Base-by-base conservation (phyloP, 345 rosid species). In the Balakata baccata region DNA sequence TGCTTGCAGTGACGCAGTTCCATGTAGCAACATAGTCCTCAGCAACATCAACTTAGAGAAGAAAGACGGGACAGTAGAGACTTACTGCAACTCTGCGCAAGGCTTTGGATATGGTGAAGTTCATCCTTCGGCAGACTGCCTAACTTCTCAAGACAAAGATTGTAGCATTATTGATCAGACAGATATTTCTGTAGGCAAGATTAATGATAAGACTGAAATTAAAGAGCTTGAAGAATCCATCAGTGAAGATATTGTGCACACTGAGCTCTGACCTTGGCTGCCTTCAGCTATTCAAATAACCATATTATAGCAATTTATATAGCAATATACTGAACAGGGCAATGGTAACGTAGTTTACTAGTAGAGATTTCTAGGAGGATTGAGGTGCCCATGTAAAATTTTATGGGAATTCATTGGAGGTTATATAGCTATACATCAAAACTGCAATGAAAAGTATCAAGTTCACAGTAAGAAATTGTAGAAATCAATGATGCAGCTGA, bases 51-150 rank as follows among this genome's bases (percentile, higher is more conserved):
- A 96, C 84, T 76, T 96, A 50, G 97, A 96, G 80, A 89, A 75
- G 56, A 81, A 83, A 66, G 92, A 92, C 57, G 96, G 92, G 16
- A 76, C 83, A 8, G 98, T 82, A 0, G 98, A 93, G 89, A 89
- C 99, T 12, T 96, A 86, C 75, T 96, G 99, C 85, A 81, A 96
- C 81, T 89, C 98, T 0, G 99, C 96, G 0, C 85, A 88, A 84
- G 99, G 99, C 52, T 87, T 88, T 64, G 89, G 90, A 47, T 87
- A 86, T 0, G 96, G 99, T 11, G 49, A 86, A 0, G 92, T 96
- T 58, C 93, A 90, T 83, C 99, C 99, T 34, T 89, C 97, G 13
- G 97, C 91, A 0, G 98, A 96, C 75, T 96, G 98, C 87, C 81
- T 96, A 51, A 83, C 53, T 71, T 90, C 99, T 22, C 81, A 88